Evolutionary conservation across 805 yeast species (phyloP).

Genomic region (Yamadazyma paraphyllophila): DNA sequence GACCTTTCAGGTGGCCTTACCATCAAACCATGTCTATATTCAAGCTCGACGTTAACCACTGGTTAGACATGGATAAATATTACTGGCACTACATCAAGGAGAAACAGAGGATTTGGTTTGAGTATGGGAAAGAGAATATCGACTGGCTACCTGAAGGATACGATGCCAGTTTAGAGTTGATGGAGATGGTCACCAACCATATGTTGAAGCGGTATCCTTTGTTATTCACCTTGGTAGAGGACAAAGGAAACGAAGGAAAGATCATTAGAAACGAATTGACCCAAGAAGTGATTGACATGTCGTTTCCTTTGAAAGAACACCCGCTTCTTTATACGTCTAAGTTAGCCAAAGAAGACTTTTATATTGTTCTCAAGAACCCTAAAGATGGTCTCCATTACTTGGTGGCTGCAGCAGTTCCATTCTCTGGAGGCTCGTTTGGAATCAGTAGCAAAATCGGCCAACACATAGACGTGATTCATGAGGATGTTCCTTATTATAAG

Average conservation of each 20-base stretch:
- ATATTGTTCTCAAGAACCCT: conserved; percentile 54
- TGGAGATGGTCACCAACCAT: conserved; percentile 61
- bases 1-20: conserved; percentile 79
- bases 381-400: conserved; percentile 59
- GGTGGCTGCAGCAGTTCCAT: conserved; percentile 73
- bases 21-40: conserved; percentile 77
- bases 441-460: conserved; percentile 59
- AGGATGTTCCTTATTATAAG: conserved; percentile 67
- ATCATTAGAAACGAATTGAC: conserved; percentile 61
- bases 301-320: conserved; percentile 58
- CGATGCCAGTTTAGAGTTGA: conserved; percentile 59
- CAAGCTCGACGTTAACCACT: conserved; percentile 68
- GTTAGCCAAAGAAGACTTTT: conserved; percentile 76
- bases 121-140: conserved; percentile 59
- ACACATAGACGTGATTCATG: conserved; percentile 61
- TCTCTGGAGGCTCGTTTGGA: conserved; percentile 76
- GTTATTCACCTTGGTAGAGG: conserved; percentile 48
- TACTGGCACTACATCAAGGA: conserved; percentile 65
- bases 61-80: conserved; percentile 80
- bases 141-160: conserved; percentile 66
- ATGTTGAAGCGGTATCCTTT: conserved; percentile 62
- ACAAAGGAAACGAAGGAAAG: conserved; percentile 31
- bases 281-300: conserved; percentile 59
- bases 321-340: conserved; percentile 62
- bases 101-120: conserved; percentile 54